Conservation (phyloP, 2,329 filamentous ascomycete genomes). For the Talaromyces funiculosus region DNA sequence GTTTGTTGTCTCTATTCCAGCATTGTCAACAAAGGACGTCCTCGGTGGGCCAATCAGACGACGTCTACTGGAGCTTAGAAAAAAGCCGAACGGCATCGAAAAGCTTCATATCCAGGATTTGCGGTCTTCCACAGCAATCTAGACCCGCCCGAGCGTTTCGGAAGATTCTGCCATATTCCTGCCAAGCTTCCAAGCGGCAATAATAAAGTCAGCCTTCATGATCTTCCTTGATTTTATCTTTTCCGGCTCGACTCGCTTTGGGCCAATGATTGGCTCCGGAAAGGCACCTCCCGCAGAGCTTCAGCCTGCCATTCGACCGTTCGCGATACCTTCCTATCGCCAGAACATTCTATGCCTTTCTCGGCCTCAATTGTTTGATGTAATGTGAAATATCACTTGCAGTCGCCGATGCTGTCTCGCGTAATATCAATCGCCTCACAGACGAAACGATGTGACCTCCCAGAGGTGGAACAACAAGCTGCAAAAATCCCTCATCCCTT, state of each 20-base stretch:
- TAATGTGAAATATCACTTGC: background rate
- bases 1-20: background rate
- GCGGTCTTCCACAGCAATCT: background rate
- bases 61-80: background rate
- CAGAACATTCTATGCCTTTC: conserved; percentile 3
- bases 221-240: background rate
- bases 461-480: background rate
- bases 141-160: background rate
- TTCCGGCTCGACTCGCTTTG: background rate
- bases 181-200: background rate
- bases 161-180: background rate
- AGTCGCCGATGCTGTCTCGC: background rate
- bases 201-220: background rate
- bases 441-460: background rate
- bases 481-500: background rate
- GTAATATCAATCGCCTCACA: background rate
- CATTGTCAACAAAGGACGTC: background rate
- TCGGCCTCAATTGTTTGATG: background rate
- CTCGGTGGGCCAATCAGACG: background rate
- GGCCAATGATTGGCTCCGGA: background rate
- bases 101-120: background rate
- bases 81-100: background rate
- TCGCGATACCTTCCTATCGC: background rate
- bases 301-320: background rate
- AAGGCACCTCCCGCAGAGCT: background rate